These are phyloP conservation scores for Gonapodya prolifera DNA, from an alignment of 192 early-diverging fungal genomes.

Conservation along the genomic window DNA sequence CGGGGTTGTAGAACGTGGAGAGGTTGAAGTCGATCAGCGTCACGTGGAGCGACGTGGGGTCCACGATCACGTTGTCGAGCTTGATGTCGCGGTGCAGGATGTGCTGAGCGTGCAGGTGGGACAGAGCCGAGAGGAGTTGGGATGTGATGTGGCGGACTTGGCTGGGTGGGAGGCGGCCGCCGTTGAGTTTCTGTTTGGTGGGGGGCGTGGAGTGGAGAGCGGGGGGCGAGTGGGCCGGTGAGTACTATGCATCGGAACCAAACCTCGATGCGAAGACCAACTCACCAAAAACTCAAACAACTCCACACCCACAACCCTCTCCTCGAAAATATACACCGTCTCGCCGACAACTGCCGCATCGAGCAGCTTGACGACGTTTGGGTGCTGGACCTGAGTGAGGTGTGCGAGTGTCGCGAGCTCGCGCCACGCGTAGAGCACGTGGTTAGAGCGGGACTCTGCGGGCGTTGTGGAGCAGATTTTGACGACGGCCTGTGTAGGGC, in stretches of 20 bases:
- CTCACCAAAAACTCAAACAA: neutral
- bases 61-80: neutral
- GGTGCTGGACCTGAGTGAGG: neutral
- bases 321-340: neutral
- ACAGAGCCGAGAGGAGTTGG: neutral
- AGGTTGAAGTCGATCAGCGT: neutral
- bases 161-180: neutral
- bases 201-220: no score
- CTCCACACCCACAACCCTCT: neutral
- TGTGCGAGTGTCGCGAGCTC: neutral
- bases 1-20: neutral
- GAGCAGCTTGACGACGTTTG: conserved; percentile 1
- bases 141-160: neutral
- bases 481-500: neutral
- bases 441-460: neutral
- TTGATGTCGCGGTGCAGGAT: conserved; percentile 5
- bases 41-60: neutral
- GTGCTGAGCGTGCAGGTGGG: neutral
- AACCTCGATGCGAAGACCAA: neutral
- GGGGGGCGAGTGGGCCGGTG: neutral
- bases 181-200: neutral
- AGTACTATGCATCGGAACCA: neutral
- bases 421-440: neutral
- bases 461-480: neutral
- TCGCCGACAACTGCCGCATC: neutral